Evolutionary conservation across 192 early-diverging fungal genomes (phyloP), one percentile per base, ranked within the genome.

Genomic region (Backusella liffmaniae): DNA sequence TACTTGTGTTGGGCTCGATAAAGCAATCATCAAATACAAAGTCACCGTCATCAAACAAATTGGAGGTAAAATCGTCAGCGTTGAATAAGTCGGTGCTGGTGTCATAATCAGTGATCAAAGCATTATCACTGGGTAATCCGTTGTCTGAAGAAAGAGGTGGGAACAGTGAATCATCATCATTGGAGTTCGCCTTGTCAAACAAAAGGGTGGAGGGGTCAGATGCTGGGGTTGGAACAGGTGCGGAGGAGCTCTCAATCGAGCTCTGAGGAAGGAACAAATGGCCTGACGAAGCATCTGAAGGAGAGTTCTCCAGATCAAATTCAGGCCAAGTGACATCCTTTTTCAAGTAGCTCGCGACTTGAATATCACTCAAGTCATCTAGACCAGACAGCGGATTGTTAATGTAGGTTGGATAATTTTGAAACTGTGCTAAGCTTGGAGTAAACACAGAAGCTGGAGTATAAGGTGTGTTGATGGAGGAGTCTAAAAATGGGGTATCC

Each of bases 401-500:
- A 67, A 35, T 15, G 5, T 69, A 69, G 16, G 34, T 23, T 37
- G 67, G n/a, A 16, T 35, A 69, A 23, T 69, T 69, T 37, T 69
- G 67, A 69, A 69, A 69, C n/a, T 69, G 67, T 21, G 34, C n/a
- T 41, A 69, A 23, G 34, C 34, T 35, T 69, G 67, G 67, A 4
- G 67, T 69, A 39, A 69, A 69, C 5, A 36, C 35, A 39, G 36
- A 41, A 69, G 67, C 32, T 12, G 67, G 67, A 21, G 67, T 69
- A 23, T 39, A 69, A 9, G 67, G 67, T 69, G 67, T 69, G 5
- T 37, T 36, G 10, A 69, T 36, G 21, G 35, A 41, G 21, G 67
- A n/a, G 36, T 69, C 67, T 36, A 69, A 37, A 36, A 37, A 69
- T 5, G 67, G 67, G 23, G 67, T 69, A 36, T 18, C 34, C 67